Percentiles rank a stretch among this genome's conserved stretches.
Evolutionary conservation across 129 eudicot genomes (phyloP).

Genomic region (Lactuca sativa): DNA sequence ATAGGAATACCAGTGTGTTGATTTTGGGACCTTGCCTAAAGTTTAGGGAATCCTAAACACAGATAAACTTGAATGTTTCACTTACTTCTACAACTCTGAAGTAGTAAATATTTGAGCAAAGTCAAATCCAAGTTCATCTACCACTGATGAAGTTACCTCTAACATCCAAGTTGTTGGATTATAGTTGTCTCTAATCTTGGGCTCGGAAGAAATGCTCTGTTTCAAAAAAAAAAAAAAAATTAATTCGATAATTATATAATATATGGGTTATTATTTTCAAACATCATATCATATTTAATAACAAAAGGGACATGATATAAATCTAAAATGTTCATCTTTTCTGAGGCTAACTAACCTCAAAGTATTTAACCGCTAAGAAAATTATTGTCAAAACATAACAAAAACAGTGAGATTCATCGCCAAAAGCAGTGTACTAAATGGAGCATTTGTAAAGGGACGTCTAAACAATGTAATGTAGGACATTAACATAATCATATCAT

Average conservation of each 20-base stretch:
- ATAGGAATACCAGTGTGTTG: too few species aligned
- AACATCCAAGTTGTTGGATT: conserved; percentile 76
- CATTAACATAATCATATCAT: too few species aligned
- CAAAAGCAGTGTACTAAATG: too few species aligned
- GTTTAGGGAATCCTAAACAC: too few species aligned
- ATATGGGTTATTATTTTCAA: conserved; percentile 6
- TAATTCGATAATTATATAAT: conserved; percentile 2
- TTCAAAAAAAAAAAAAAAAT: background rate
- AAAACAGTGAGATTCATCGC: too few species aligned
- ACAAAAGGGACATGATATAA: background rate
- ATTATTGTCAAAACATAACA: too few species aligned
- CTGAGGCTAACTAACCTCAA: conserved; percentile 43
- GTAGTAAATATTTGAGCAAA: conserved; percentile 49
- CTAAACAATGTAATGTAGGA: too few species aligned
- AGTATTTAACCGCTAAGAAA: conserved; percentile 32
- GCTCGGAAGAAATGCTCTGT: conserved; percentile 54
- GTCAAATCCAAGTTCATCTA: conserved; percentile 55
- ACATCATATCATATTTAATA: background rate
- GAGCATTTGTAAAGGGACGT: too few species aligned
- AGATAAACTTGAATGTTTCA: background rate
- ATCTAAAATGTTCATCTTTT: conserved; percentile 6
- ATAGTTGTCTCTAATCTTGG: conserved; percentile 47
- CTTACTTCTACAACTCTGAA: conserved; percentile 45
- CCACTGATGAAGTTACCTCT: conserved; percentile 64
- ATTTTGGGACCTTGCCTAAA: too few species aligned